Evolutionary conservation across 73 alveolate species (phyloP).

Genomic region (Diophrys appendiculata): DNA sequence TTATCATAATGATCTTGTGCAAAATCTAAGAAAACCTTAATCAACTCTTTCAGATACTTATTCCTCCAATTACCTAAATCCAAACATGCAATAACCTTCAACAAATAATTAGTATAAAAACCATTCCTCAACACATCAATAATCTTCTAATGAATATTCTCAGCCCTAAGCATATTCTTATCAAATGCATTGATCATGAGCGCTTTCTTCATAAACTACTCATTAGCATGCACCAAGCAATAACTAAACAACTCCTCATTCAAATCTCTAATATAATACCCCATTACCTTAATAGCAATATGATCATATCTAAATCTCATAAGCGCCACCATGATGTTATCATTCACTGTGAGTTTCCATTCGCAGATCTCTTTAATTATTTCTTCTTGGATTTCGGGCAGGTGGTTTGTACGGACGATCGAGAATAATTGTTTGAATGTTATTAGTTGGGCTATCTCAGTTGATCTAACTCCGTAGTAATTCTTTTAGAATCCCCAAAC

Average conservation of each 20-base stretch:
- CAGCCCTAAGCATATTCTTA: constrained; percentile 44
- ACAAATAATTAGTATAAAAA: constrained; percentile 29
- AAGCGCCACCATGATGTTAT: constrained; percentile 45
- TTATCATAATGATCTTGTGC: constrained; percentile 38
- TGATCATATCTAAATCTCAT: constrained; percentile 24
- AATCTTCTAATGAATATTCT: constrained; percentile 23
- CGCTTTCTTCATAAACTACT: constrained; percentile 10
- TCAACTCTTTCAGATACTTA: constrained; percentile 42
- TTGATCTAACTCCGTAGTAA: constrained; percentile 16
- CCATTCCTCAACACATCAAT: constrained; percentile 32
- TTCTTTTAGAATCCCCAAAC: constrained; percentile 51
- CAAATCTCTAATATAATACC: constrained; percentile 35
- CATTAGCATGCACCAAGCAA: constrained; percentile 44
- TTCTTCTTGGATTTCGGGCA: neutral
- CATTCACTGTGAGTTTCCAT: constrained; percentile 20
- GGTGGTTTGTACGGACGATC: neutral
- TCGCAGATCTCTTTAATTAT: neutral
- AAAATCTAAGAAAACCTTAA: constrained; percentile 30
- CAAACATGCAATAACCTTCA: constrained; percentile 26
- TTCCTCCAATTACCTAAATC: constrained; percentile 62
- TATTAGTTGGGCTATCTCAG: constrained; percentile 1
- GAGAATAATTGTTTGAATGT: constrained; percentile 15
- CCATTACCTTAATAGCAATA: constrained; percentile 46
- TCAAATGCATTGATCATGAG: constrained; percentile 40
- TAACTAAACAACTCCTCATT: constrained; percentile 37